Evolutionary conservation across 768 basidiomycete genomes (phyloP), one percentile per base, ranked within the genome.

Genomic region (Mycena pura): DNA sequence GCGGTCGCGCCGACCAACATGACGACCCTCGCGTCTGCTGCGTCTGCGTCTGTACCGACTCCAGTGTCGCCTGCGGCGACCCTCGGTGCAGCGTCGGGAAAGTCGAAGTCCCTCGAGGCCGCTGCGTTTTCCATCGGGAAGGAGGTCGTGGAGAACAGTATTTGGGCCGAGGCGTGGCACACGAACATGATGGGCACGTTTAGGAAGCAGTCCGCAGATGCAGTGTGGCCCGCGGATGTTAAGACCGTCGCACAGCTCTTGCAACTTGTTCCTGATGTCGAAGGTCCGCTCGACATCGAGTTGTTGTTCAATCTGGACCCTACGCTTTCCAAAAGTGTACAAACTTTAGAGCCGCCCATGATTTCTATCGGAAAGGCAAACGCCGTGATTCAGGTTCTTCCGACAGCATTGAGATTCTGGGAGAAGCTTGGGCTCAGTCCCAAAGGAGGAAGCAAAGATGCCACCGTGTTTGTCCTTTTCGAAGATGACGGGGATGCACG

Each of bases 31-130:
- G 72, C 78, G n/a, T n/a, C n/a, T 14, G 69, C 80, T 29, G 75
- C 71, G 3, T 70, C 73, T 9, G 67, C 68, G 9, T 80, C 79
- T 13, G 92, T 89, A 0, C 92, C 91, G 1, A 95, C 93, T 0
- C 93, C 93, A 1, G 91, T 94, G 3, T 94, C 92, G 0, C 93
- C 93, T 19, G 91, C 90, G 5, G 89, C 90, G 1, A 78, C 80
- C 0, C 75, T 91, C 29, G 88, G 88, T 5, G 81, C 84, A 1
- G 77, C 85, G 1, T 83, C 84, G 4, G 91, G 91, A 69, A 86
- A 86, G 62, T 82, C 84, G 3, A 87, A 85, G 69, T 84, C 84
- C 1, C 75, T 93, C 22, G 91, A 92, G 70, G 83, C 85, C 0
- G 85, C 86, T 2, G 91, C 86, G 4, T 80, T 79, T 46, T 82